Evolutionary conservation across 306 rosid genomes (phyloP).

Genomic region (Rosa chinensis): DNA sequence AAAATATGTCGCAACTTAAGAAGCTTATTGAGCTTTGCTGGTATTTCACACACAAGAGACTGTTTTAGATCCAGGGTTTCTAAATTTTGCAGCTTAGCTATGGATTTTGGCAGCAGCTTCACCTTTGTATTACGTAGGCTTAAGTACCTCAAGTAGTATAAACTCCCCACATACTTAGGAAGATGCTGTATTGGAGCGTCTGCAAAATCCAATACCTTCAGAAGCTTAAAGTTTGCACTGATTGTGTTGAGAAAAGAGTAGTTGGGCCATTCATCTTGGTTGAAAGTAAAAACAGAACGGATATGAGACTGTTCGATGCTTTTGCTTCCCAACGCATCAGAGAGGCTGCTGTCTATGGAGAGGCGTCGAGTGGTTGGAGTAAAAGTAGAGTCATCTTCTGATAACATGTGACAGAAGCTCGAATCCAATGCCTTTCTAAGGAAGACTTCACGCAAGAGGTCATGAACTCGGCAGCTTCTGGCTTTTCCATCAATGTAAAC

Average conservation of each 20-base stretch:
- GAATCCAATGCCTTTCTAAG: background rate
- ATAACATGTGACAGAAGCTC: background rate
- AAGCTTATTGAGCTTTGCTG: conserved; percentile 3
- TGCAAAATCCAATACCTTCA: conserved; percentile 19
- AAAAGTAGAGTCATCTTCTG: too few species aligned
- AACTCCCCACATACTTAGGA: background rate
- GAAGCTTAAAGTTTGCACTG: background rate
- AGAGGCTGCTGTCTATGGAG: background rate
- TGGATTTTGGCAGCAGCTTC: conserved; percentile 21
- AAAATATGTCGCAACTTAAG: conserved; percentile 7
- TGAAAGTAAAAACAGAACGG: conserved; percentile 11
- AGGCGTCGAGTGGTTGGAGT: conserved; percentile 1
- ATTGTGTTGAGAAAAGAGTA: background rate
- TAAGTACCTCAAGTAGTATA: conserved; percentile 20
- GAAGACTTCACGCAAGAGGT: conserved; percentile 9
- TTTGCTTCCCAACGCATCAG: too few species aligned
- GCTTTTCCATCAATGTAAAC: background rate
- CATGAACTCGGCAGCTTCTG: conserved; percentile 12
- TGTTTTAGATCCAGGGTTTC: conserved; percentile 21
- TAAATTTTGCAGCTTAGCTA: conserved; percentile 18
- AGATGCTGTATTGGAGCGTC: conserved; percentile 21
- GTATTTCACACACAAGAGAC: conserved; percentile 8
- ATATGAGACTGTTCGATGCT: background rate
- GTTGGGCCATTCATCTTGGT: background rate
- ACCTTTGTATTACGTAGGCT: conserved; percentile 19